Evolutionary conservation across 78 protist species (phyloP), one percentile per base, ranked within the genome.

Genomic region (Tieghemostelium lacteum): DNA sequence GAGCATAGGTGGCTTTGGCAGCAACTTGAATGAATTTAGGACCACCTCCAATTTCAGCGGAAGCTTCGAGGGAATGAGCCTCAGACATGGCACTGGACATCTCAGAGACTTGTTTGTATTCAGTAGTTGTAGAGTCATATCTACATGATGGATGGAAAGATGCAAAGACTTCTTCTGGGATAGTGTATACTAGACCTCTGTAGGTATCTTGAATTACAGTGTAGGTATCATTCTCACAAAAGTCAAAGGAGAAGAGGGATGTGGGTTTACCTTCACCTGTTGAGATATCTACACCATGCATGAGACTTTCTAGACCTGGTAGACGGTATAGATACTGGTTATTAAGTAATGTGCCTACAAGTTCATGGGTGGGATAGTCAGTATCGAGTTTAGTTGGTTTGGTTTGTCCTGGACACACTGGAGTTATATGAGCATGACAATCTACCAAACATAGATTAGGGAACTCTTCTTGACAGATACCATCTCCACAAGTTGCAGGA

Each of bases 161-260:
- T 12, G 57, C 42, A 20, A 29, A 24, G 12, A 24, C 17, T 22
- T 40, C 73, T 67, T n/a, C 28, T 12, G 73, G 73, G 24, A 67
- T 8, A 24, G 8, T 67, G 54, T 67, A 67, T 42, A 67, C 20
- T 40, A 5, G 4, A 4, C 54, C 73, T 34, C 73, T 5, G 39
- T 67, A 24, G 54, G 12, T 16, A 24, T 67, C 73, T 40, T 67
- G 73, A 24, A 67, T 67, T 4, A 67, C 12, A 29, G 45, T 7
- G n/a, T 22, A 36, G 7, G 73, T 40, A 19, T 5, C 2, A 26
- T 36, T 67, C 55, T 42, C 55, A 40, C 73, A 67, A 42, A 20
- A 67, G 31, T 36, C 73, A 45, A 24, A 6, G 12, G 16, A 42
- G 39, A 67, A 67, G 24, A 67, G 33, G 5, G 22, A 2, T 3